phyloP scores from a whole-genome alignment of 2,329 filamentous ascomycete species.

The Canariomyces notabilis region DNA sequence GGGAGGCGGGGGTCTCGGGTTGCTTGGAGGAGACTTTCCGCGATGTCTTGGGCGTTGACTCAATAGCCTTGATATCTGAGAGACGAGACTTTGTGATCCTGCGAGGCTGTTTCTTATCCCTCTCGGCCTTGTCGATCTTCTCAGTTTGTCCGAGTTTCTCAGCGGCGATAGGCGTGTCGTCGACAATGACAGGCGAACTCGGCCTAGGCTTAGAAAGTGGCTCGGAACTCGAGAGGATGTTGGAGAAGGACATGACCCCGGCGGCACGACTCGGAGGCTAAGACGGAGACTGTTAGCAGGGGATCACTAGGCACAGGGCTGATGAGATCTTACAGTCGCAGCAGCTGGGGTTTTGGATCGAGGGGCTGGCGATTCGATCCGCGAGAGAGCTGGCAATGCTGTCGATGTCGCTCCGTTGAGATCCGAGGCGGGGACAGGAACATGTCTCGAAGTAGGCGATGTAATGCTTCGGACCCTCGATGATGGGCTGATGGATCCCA shows the following conservation, averaged over 20 bases:
- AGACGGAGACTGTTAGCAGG: constrained; percentile 13
- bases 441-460: constrained; percentile 46
- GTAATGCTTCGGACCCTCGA: constrained; percentile 38
- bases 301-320: neutral
- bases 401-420: constrained; percentile 36
- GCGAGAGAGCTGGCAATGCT: constrained; percentile 32
- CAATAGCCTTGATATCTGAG: constrained; percentile 47
- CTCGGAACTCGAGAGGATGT: constrained; percentile 79
- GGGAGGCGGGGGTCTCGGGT: constrained; percentile 39
- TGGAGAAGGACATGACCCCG: constrained; percentile 93
- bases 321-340: constrained; percentile 32
- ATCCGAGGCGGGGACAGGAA: constrained; percentile 34
- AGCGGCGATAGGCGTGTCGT: constrained; percentile 23
- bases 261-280: constrained; percentile 69
- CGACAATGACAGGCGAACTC: constrained; percentile 21
- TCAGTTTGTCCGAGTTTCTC: constrained; percentile 25
- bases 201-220: constrained; percentile 49
- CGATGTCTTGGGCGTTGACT: constrained; percentile 41
- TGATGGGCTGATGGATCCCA: constrained; percentile 41
- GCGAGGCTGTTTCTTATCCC: constrained; percentile 35
- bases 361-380: constrained; percentile 37
- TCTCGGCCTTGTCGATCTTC: constrained; percentile 23
- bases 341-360: constrained; percentile 33
- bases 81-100: constrained; percentile 46
- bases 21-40: constrained; percentile 48